Conservation (phyloP, 2,329 filamentous ascomycete genomes). For the Canariomyces notabilis region DNA sequence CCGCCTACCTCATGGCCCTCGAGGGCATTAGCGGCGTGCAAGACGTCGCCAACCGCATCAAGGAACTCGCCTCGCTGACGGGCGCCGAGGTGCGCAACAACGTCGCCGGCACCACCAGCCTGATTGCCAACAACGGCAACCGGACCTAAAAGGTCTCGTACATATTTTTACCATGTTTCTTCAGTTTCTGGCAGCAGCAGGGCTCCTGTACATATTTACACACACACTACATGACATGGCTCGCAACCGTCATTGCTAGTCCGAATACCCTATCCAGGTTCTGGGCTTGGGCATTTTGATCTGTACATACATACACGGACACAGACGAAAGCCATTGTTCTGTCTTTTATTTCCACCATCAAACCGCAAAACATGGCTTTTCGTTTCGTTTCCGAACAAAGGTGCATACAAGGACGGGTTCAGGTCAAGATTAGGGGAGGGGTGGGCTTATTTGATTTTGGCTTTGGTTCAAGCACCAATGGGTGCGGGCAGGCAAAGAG, state of each 20-base stretch:
- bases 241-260: conserved; percentile 5
- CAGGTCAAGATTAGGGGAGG: not conserved
- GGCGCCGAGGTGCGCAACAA: conserved; percentile 42
- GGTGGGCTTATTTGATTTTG: not conserved
- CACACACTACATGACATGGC: not conserved
- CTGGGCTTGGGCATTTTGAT: not conserved
- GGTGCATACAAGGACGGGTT: too few relatives aligned
- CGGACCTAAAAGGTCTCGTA: not conserved
- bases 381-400: not conserved
- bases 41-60: conserved; percentile 44
- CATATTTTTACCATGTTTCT: not conserved
- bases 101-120: conserved; percentile 40
- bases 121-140: conserved; percentile 54
- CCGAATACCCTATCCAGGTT: too few relatives aligned
- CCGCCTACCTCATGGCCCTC: conserved; percentile 60
- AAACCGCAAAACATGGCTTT: not conserved
- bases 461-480: not conserved
- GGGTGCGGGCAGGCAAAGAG: not conserved
- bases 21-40: conserved; percentile 44
- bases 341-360: not conserved
- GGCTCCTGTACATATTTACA: conserved; percentile 15
- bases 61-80: conserved; percentile 45
- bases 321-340: not conserved
- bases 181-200: conserved; percentile 10
- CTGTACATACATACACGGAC: too few relatives aligned